Conservation (phyloP, 352 stramenopile species). For the Pythium folliculosum region DNA sequence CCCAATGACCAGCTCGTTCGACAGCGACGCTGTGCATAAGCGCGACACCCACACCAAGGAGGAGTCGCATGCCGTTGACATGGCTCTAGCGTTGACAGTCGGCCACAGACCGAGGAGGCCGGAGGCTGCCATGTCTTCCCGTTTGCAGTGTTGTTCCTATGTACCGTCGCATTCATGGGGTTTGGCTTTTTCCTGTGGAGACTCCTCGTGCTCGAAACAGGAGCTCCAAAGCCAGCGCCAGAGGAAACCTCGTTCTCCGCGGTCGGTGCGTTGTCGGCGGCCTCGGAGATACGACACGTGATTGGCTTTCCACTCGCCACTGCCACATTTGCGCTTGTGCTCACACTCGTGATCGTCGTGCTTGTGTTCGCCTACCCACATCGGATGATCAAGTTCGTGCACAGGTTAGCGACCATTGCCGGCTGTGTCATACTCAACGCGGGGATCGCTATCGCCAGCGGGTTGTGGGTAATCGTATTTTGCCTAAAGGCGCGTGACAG, state of each 20-base stretch:
- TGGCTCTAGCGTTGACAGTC: too few relatives aligned
- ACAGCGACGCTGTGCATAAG: too few relatives aligned
- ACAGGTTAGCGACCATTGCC: conserved; percentile 49
- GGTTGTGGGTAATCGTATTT: neutral
- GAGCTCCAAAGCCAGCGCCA: neutral
- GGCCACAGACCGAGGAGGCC: too few relatives aligned
- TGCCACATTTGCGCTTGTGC: conserved; percentile 48
- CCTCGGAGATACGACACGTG: conserved; percentile 40
- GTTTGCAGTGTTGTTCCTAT: too few relatives aligned
- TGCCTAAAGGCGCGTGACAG: conserved; percentile 75
- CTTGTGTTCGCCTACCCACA: conserved; percentile 69
- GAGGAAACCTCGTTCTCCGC: neutral
- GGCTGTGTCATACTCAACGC: neutral
- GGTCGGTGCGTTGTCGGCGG: conserved; percentile 36
- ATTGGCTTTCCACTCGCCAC: conserved; percentile 17
- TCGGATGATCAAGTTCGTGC: conserved; percentile 76
- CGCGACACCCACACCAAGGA: too few relatives aligned
- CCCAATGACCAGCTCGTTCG: too few relatives aligned
- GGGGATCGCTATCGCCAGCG: neutral
- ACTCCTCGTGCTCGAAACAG: too few relatives aligned
- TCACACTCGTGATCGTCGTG: conserved; percentile 64
- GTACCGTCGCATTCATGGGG: too few relatives aligned
- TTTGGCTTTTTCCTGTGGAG: too few relatives aligned
- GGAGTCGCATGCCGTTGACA: too few relatives aligned
- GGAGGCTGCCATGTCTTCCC: too few relatives aligned